Percentiles rank a stretch among this genome's conserved stretches.
Conservation (phyloP, 2,329 filamentous ascomycete species). For the Falciphora oryzae region DNA sequence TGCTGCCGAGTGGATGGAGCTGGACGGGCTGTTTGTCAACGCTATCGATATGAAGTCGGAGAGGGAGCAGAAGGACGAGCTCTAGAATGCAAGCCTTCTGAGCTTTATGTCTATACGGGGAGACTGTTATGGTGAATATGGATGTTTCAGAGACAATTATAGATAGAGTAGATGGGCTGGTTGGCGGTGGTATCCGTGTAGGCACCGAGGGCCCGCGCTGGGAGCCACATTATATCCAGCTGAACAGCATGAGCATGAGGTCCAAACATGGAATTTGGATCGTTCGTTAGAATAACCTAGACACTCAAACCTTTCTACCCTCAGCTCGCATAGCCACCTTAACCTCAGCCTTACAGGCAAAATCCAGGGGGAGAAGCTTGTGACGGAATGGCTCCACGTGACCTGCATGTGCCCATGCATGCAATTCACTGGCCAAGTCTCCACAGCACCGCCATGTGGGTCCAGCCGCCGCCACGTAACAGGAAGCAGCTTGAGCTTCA, state of each 20-base stretch:
- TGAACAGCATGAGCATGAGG: neutral
- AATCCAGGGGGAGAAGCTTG: neutral
- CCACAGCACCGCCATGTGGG: neutral
- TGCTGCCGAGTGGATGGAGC: constrained; percentile 85
- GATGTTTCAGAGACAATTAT: neutral
- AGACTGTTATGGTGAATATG: neutral
- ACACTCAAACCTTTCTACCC: neutral
- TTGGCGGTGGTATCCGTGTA: neutral
- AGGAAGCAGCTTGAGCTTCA: constrained; percentile 3
- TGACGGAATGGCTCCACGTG: neutral
- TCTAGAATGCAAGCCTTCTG: constrained; percentile 14
- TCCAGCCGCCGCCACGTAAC: constrained; percentile 12
- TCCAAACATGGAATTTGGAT: neutral
- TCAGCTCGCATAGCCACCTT: neutral
- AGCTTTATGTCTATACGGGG: neutral
- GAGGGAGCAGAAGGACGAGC: constrained; percentile 16
- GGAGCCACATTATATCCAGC: neutral
- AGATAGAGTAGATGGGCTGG: neutral
- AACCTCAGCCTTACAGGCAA: neutral
- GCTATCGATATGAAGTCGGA: constrained; percentile 3
- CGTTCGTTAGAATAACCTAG: neutral
- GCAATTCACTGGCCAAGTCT: neutral
- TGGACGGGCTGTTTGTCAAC: constrained; percentile 33
- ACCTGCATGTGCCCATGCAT: neutral
- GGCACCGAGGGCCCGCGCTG: neutral